Base-by-base conservation (phyloP, 768 basidiomycete species). In the Boletales sp. region DNA sequence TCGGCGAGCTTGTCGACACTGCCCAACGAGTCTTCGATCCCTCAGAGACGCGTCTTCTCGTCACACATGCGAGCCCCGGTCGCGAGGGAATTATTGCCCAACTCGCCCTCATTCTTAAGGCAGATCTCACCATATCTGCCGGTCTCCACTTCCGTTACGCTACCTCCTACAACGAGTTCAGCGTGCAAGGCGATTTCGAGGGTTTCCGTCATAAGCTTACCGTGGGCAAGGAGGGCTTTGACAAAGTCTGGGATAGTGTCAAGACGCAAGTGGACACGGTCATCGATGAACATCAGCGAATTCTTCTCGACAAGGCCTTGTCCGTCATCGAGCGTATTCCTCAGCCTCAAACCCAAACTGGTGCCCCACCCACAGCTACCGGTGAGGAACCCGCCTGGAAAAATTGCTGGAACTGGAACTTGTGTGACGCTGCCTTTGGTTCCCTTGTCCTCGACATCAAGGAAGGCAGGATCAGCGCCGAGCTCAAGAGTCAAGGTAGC, bases 321-420 rank as follows among this genome's bases (percentile, higher is more conserved):
- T 81, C 80, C 12, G 91, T 96, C 32, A 76, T 92, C 32, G 87
- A 90, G 58, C 82, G 90, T 41, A 71, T 96, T 7, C 94, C 94
- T 2, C 71, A 77, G 5, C 57, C 74, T 0, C 74, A 78, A 28
- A 67, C 68, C 32, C 65, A 68, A 15, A 62, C 59, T 4, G 68
- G 66, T 17, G 56, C 64, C 6, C 76, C 73, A 0, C 74, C 78
- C 8, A 74, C 78, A 1, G 73, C 77, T 9, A 75, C 79, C 3
- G 78, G 80, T 3, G 95, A 99, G 66, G 94, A 97, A 59, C 84
- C 87, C 4, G 85, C 90, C 0, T 99, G 96, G 96, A 99, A 97
- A 71, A 97, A 96, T 66, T 93, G 91, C 66, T 97, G 95, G 95
- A 93, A 96, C 66, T 96, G 95, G 95, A 95, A 97, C 62, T 72